These are phyloP conservation scores for Naganishia vaughanmartiniae DNA, from an alignment of 768 basidiomycete species.

Conservation along the genomic window DNA sequence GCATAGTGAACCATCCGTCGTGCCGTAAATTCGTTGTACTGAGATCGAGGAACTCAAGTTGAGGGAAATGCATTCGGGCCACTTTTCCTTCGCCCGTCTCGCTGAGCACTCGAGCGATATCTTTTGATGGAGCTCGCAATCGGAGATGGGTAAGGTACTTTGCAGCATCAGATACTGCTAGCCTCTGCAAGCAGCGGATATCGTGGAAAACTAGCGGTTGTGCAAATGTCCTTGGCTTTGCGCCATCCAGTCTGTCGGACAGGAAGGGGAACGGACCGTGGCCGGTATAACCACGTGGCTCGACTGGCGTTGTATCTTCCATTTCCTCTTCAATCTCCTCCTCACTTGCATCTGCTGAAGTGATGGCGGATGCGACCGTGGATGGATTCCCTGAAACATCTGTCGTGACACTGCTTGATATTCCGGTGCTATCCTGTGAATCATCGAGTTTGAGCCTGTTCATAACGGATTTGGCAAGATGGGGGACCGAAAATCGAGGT, in stretches of 20 bases:
- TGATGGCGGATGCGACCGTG: constrained; percentile 2
- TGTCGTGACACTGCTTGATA: constrained; percentile 3
- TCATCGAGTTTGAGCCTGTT: constrained; percentile 34
- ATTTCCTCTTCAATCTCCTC: constrained; percentile 25
- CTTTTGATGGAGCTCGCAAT: constrained; percentile 66
- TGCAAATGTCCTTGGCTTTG: constrained; percentile 56
- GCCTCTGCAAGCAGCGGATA: constrained; percentile 58
- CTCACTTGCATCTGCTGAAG: constrained; percentile 11
- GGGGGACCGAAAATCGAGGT: constrained; percentile 42
- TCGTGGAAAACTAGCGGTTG: constrained; percentile 85
- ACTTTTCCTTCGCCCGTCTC: constrained; percentile 25
- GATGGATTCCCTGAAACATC: constrained; percentile 18
- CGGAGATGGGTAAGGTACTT: constrained; percentile 60
- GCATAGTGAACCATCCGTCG: constrained; percentile 46
- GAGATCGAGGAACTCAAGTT: constrained; percentile 67
- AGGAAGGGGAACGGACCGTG: constrained; percentile 52
- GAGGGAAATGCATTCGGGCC: constrained; percentile 53
- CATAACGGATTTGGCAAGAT: constrained; percentile 35
- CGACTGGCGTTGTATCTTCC: constrained; percentile 36
- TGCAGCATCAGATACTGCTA: constrained; percentile 57
- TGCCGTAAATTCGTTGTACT: constrained; percentile 62
- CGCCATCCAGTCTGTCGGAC: constrained; percentile 40
- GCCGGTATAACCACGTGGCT: constrained; percentile 43
- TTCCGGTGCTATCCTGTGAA: constrained; percentile 29
- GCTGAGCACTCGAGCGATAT: constrained; percentile 46